These are phyloP conservation scores for Trichoderma lentiforme DNA, from an alignment of 2,329 filamentous ascomycete species.

Conservation along the genomic window DNA sequence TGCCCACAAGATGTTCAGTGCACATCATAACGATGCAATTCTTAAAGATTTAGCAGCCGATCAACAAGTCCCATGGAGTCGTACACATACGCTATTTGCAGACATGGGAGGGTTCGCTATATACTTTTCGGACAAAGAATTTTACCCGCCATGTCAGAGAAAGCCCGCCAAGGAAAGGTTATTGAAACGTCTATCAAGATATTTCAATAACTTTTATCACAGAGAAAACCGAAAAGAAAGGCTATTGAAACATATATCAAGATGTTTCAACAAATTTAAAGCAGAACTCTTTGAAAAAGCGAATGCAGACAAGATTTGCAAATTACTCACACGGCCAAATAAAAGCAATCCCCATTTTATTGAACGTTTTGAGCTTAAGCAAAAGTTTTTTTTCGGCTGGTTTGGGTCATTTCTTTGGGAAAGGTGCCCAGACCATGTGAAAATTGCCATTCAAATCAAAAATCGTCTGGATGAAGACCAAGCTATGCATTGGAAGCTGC, in stretches of 20 bases:
- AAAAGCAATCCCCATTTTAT: accelerated
- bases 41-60: not conserved
- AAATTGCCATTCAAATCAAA: not conserved
- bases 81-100: not conserved
- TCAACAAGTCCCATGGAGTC: not conserved
- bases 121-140: not conserved
- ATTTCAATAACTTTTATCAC: too few relatives aligned
- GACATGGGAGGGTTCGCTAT: not conserved
- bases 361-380: not conserved
- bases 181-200: not conserved
- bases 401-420: not conserved
- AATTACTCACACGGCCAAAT: not conserved
- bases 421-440: accelerated
- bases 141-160: not conserved
- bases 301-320: not conserved
- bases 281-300: accelerated
- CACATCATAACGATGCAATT: not conserved
- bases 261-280: not conserved
- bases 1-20: not conserved
- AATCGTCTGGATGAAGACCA: accelerated
- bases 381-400: not conserved
- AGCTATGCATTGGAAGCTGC: not conserved
- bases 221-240: too few relatives aligned
- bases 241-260: not conserved
- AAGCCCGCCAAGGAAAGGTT: not conserved